Evolutionary conservation across 2,329 filamentous ascomycete genomes (phyloP).

Genomic region (Nectriaceae sp.): DNA sequence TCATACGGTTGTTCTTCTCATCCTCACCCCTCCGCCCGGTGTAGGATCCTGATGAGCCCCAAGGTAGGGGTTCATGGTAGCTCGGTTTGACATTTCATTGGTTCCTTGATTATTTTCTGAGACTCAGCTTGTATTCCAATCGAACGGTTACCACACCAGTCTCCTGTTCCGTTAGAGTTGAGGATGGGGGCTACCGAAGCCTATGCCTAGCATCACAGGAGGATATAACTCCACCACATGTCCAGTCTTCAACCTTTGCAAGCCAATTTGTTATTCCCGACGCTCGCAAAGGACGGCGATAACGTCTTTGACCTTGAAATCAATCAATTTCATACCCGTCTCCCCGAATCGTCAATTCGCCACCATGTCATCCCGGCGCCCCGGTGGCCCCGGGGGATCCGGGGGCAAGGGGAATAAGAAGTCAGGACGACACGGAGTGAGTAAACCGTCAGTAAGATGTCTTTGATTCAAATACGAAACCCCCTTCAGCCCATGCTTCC

Average conservation of each 20-base stretch:
- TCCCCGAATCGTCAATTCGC: background rate
- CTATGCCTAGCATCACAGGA: background rate
- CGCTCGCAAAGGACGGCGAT: background rate
- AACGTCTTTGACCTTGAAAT: background rate
- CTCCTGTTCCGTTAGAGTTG: background rate
- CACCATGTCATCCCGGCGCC: constrained; percentile 12
- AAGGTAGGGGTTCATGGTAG: background rate
- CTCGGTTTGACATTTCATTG: background rate
- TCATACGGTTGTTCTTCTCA: background rate
- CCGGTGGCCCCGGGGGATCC: constrained; percentile 8
- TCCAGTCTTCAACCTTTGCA: no score
- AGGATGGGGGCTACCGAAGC: background rate
- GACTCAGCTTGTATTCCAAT: background rate
- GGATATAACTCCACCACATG: background rate
- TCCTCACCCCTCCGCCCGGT: background rate
- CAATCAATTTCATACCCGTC: background rate
- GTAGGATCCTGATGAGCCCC: background rate
- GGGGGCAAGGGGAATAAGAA: constrained; percentile 9
- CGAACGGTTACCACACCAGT: background rate
- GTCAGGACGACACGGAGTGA: constrained; percentile 5
- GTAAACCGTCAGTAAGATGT: no score
- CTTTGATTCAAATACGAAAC: background rate
- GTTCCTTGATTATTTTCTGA: background rate
- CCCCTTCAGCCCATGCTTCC: background rate
- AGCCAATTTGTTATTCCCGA: background rate